These are phyloP conservation scores for Elymus sibiricus DNA, from an alignment of 176 grass and related monocot species.

Conservation along the genomic window DNA sequence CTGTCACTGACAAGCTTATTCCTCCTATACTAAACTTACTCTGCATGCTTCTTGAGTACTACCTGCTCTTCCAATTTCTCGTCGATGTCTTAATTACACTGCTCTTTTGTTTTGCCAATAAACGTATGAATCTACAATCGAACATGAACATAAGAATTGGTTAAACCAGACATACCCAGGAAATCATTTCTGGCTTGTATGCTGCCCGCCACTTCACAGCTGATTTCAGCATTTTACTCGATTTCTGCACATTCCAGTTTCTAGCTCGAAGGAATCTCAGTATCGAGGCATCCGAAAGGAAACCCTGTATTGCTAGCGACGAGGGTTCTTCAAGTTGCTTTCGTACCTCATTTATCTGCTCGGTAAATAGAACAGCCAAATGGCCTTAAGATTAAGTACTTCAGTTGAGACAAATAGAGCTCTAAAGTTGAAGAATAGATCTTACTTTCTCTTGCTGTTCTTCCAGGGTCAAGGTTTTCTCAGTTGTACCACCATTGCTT, in stretches of 20 bases:
- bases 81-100: background rate
- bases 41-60: background rate
- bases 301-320: conserved; percentile 34
- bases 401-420: background rate
- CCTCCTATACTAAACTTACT: background rate
- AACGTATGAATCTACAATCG: background rate
- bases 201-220: conserved; percentile 67
- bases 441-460: conserved; percentile 53
- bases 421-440: background rate
- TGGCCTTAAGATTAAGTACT: background rate
- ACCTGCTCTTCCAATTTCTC: background rate
- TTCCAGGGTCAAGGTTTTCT: conserved; percentile 33
- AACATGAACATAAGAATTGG: background rate
- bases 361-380: background rate
- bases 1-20: background rate
- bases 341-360: conserved; percentile 68
- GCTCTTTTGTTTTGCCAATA: background rate
- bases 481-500: conserved; percentile 29
- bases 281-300: conserved; percentile 57
- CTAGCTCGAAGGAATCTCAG: conserved; percentile 60
- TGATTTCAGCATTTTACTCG: conserved; percentile 70
- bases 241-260: conserved; percentile 68
- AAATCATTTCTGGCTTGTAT: conserved; percentile 60
- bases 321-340: conserved; percentile 36
- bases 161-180: conserved; percentile 42